These are phyloP conservation scores for Fusarium sp. DNA, from an alignment of 2,329 filamentous ascomycete species.

Conservation along the genomic window DNA sequence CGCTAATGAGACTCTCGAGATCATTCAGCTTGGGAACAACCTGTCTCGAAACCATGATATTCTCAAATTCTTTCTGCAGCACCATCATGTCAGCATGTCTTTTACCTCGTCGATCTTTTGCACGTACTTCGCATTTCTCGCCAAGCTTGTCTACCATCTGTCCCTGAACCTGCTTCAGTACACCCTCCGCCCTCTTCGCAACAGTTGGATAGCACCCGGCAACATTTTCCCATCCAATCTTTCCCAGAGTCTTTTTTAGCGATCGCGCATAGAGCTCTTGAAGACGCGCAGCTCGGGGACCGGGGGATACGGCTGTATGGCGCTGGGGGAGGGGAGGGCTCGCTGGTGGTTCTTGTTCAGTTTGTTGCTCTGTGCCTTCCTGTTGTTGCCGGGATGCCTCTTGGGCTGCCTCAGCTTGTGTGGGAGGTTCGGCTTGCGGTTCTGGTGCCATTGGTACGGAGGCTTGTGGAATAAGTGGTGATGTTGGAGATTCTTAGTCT, in stretches of 20 bases:
- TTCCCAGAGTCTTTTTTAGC: conserved; percentile 64
- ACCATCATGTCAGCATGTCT: conserved; percentile 8
- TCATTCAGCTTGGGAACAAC: conserved; percentile 69
- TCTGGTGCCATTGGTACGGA: conserved; percentile 36
- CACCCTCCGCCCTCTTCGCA: conserved; percentile 60
- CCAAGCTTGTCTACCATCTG: conserved; percentile 68
- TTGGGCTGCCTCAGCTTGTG: background rate
- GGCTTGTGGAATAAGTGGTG: background rate
- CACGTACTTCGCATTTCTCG: conserved; percentile 62
- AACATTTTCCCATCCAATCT: conserved; percentile 68
- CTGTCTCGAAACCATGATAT: conserved; percentile 61
- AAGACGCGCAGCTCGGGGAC: conserved; percentile 67
- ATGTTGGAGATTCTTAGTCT: conserved; percentile 11
- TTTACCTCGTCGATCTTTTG: background rate
- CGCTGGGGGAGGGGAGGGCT: conserved; percentile 56
- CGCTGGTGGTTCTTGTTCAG: conserved; percentile 34
- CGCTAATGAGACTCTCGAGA: conserved; percentile 65
- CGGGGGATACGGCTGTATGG: conserved; percentile 60
- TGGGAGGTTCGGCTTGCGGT: conserved; percentile 9
- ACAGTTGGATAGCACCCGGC: conserved; percentile 71
- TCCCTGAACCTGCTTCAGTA: conserved; percentile 65
- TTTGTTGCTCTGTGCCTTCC: conserved; percentile 11
- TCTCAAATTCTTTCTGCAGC: conserved; percentile 65
- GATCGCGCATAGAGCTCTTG: conserved; percentile 64
- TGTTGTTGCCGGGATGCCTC: conserved; percentile 13